Conservation (phyloP, 805 yeast genomes). For the Myxozyma mucilagina region DNA sequence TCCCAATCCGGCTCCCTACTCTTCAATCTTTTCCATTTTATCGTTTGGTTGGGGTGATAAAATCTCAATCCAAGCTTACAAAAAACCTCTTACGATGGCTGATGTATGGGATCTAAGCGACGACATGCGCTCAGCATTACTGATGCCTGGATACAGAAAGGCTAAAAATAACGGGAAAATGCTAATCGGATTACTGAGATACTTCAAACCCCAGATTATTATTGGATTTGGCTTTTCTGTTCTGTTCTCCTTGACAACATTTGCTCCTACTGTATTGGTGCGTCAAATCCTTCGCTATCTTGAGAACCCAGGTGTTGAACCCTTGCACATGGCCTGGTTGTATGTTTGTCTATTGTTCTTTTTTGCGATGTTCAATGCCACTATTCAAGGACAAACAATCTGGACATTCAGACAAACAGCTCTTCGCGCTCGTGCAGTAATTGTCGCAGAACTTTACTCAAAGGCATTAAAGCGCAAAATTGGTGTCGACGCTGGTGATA, state of each 20-base stretch:
- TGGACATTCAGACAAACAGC: conserved; percentile 91
- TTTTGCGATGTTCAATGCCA: conserved; percentile 58
- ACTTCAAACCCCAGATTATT: conserved; percentile 8
- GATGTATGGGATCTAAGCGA: conserved; percentile 84
- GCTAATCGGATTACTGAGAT: conserved; percentile 21
- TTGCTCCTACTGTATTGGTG: conserved; percentile 77
- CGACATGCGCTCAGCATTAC: conserved; percentile 75
- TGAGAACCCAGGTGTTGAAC: conserved; percentile 62
- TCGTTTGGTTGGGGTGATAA: conserved; percentile 77
- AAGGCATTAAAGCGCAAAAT: conserved; percentile 83
- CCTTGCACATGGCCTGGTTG: conserved; percentile 81
- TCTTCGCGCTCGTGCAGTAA: conserved; percentile 81
- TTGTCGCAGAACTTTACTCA: conserved; percentile 88
- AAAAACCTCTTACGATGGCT: conserved; percentile 51
- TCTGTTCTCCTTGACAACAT: conserved; percentile 48
- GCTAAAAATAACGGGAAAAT: conserved; percentile 19
- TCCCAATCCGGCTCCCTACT: conserved; percentile 75
- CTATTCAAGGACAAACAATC: conserved; percentile 74
- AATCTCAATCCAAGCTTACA: conserved; percentile 66
- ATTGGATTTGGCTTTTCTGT: conserved; percentile 23
- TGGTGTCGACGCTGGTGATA: conserved; percentile 15
- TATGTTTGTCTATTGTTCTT: conserved; percentile 73
- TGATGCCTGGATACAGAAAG: conserved; percentile 48
- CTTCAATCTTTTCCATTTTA: conserved; percentile 61
- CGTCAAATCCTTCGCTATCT: conserved; percentile 81